Evolutionary conservation across 1,284 basidiomycete species (phyloP), one percentile per base, ranked within the genome.

Genomic region (Marasmius sp.): DNA sequence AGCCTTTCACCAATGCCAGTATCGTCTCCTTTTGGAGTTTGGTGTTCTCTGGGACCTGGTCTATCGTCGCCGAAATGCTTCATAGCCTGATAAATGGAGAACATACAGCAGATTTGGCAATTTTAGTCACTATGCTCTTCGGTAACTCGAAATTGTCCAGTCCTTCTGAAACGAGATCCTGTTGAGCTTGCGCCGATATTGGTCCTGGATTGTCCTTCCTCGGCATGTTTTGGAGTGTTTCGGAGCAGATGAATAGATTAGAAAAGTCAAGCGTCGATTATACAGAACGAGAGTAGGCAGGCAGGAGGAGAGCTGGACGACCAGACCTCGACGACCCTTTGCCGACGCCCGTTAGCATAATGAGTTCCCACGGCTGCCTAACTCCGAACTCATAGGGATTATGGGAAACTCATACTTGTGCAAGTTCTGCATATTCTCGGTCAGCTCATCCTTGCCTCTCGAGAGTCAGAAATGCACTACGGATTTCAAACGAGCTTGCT

Each of bases 11-110:
- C 5, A 96, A 80, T 10, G 93, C 91, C 1, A 91, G 75, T 0
- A 94, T 86, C 0, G 91, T 91, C 64, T 97, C 94, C 68, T 94
- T 95, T 68, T 94, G 91, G 63, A 97, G 75, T 71, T 95, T 94
- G 5, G 89, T 85, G 66, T 87, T 89, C 9, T 94, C 92, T 5
- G 94, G 92, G 12, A 96, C 79, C 94, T 95, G 62, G 3, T 60
- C 27, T 34, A 49, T 51, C 18, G 11, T 18, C 34, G 50, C 36
- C 59, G 14, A 59, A 60, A n/a, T 10, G 50, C 52, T 39, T 39
- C 33, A 41, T 50, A 6, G 53, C 62, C 47, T 27, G 37, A 55
- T 33, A 62, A 34, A 36, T 5, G 27, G 52, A 47, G 57, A 27
- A 74, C 84, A 59, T 67, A 88, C 85, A 34, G 85, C 88, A 65